Conservation (phyloP, 306 rosid genomes). For the Delonix regia region DNA sequence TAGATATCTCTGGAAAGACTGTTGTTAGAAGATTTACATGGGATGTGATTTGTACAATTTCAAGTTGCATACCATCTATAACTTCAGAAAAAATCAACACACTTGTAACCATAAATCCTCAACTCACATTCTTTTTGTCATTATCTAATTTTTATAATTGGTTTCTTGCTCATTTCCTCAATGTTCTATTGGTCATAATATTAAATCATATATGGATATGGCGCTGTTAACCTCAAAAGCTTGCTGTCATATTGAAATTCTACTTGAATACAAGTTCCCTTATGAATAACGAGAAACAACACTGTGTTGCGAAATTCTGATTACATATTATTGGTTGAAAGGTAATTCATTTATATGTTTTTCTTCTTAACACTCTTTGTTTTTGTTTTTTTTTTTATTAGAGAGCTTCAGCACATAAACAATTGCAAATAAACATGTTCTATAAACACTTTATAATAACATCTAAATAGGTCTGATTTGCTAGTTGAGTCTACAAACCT, state of each 20-base stretch:
- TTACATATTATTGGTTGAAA: slow-evolving; percentile 72
- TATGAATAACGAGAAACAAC: slow-evolving; percentile 62
- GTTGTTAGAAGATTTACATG: slow-evolving; percentile 53
- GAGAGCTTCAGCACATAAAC: not conserved
- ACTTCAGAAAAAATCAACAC: slow-evolving; percentile 12
- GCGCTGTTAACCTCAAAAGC: slow-evolving; percentile 73
- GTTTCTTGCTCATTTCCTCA: slow-evolving; percentile 50
- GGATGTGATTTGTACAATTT: slow-evolving; percentile 47
- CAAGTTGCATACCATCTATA: slow-evolving; percentile 41
- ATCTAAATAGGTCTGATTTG: not conserved
- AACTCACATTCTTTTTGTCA: slow-evolving; percentile 18
- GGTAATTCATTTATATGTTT: slow-evolving; percentile 40
- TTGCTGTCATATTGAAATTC: slow-evolving; percentile 63
- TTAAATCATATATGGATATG: slow-evolving; percentile 33
- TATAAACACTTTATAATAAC: not conserved
- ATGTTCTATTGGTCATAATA: slow-evolving; percentile 56
- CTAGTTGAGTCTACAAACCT: not conserved
- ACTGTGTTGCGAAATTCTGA: slow-evolving; percentile 78
- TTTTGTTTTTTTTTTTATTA: too few relatives aligned
- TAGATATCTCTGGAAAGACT: slow-evolving; percentile 50
- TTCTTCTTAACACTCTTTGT: not conserved
- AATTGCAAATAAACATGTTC: slow-evolving; percentile 11
- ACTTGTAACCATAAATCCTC: not conserved
- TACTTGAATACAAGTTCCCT: slow-evolving; percentile 79
- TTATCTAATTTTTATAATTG: slow-evolving; percentile 17